Evolutionary conservation across 1,139 yeast species (phyloP).

Genomic region (Debaryomycetaceae sp.): DNA sequence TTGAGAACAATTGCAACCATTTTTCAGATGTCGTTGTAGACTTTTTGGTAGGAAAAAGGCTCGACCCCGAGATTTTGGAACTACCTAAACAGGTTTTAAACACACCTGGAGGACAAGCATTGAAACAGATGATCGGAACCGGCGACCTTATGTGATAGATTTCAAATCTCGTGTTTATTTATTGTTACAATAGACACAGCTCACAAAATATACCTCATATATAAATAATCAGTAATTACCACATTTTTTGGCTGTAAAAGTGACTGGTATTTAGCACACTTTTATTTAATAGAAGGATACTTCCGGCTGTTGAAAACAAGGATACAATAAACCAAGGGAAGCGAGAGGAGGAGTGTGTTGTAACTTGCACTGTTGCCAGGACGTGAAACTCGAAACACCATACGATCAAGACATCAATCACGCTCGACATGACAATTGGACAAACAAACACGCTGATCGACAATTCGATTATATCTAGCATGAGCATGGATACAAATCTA

Average conservation of each 20-base stretch:
- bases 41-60: constrained; percentile 52
- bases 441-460: constrained; percentile 2
- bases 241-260: constrained; percentile 4
- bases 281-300: background rate
- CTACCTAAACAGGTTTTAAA: constrained; percentile 56
- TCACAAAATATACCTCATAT: background rate
- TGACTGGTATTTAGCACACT: background rate
- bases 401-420: background rate
- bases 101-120: constrained; percentile 56
- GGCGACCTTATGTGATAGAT: constrained; percentile 1
- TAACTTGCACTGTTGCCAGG: background rate
- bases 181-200: background rate
- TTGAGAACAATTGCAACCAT: constrained; percentile 68
- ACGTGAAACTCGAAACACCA: constrained; percentile 1
- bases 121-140: constrained; percentile 32
- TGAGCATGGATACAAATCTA: constrained; percentile 1
- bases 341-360: background rate
- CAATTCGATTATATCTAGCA: constrained; percentile 1
- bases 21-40: constrained; percentile 58
- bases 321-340: background rate
- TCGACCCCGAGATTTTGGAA: constrained; percentile 47
- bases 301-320: background rate
- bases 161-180: background rate
- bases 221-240: background rate
- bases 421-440: constrained; percentile 1